Evolutionary conservation across 768 basidiomycete genomes (phyloP).

Genomic region (Amanita subjunquillea): DNA sequence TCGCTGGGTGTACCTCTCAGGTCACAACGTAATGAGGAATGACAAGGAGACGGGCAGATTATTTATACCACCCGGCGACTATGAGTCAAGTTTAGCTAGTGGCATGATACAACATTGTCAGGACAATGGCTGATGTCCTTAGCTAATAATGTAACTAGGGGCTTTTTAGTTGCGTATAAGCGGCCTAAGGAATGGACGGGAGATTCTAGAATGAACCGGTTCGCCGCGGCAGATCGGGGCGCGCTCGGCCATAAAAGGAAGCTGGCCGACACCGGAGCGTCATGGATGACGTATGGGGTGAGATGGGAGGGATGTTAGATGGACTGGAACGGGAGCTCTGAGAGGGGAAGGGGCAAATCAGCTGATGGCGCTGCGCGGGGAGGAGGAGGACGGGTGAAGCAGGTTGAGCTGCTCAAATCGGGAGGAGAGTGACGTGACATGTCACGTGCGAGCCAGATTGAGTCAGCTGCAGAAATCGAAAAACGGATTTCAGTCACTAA

Average conservation of each 20-base stretch:
- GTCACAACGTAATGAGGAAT: not conserved
- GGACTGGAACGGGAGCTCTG: not conserved
- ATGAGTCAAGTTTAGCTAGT: not conserved
- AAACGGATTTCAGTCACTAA: slow-evolving; percentile 24
- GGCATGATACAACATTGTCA: not conserved
- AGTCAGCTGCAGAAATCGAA: slow-evolving; percentile 24
- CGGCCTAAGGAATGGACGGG: not conserved
- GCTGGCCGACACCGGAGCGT: not conserved
- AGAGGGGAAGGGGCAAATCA: not conserved
- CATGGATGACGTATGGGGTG: not conserved
- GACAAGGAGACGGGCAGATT: not conserved
- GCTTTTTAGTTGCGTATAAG: not conserved
- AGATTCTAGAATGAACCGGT: not conserved
- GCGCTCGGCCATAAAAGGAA: not conserved
- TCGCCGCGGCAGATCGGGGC: not conserved
- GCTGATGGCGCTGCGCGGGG: slow-evolving; percentile 7
- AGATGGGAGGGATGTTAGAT: not conserved
- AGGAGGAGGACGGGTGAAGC: not conserved
- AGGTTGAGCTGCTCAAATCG: not conserved
- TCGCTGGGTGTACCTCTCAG: not conserved
- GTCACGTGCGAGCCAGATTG: slow-evolving; percentile 15
- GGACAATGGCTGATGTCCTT: not conserved
- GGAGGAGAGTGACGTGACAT: not conserved
- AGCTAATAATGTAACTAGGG: slow-evolving; percentile 4
- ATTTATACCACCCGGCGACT: not conserved